A percentile compares a stretch with the other conserved stretches of the same genome.
These are phyloP conservation scores for Chrysoporthe austroafricana DNA, from an alignment of 2,329 filamentous ascomycete genomes.

Conservation along the genomic window DNA sequence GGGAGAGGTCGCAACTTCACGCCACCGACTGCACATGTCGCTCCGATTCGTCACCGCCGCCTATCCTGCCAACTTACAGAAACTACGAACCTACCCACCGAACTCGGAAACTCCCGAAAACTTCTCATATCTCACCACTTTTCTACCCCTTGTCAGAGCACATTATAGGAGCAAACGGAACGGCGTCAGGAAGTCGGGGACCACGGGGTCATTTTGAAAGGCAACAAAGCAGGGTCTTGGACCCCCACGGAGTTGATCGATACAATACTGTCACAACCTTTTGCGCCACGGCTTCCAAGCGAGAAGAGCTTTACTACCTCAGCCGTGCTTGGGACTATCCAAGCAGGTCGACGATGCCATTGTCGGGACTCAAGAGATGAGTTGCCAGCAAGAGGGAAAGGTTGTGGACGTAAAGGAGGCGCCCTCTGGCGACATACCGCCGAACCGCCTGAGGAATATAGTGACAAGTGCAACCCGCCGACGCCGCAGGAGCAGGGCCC, in stretches of 20 bases:
- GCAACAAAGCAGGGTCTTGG: conserved; percentile 16
- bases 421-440: neutral
- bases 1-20: conserved; percentile 17
- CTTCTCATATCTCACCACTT: conserved; percentile 12
- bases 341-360: neutral
- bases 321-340: neutral
- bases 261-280: conserved; percentile 24
- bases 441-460: neutral
- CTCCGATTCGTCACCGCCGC: conserved; percentile 5
- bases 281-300: neutral
- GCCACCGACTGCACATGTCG: conserved; percentile 14
- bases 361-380: neutral
- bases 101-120: conserved; percentile 7
- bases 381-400: neutral
- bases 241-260: conserved; percentile 21
- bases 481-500: neutral
- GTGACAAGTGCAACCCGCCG: neutral
- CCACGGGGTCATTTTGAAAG: conserved; percentile 12
- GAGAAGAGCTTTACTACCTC: neutral
- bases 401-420: neutral
- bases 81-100: conserved; percentile 10
- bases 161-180: conserved; percentile 28
- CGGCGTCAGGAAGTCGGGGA: conserved; percentile 27
- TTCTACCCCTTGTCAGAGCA: conserved; percentile 26
- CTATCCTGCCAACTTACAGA: conserved; percentile 11